These are phyloP conservation scores for Taphrina betulina DNA, from an alignment of 1,139 yeast genomes.

Conservation along the genomic window DNA sequence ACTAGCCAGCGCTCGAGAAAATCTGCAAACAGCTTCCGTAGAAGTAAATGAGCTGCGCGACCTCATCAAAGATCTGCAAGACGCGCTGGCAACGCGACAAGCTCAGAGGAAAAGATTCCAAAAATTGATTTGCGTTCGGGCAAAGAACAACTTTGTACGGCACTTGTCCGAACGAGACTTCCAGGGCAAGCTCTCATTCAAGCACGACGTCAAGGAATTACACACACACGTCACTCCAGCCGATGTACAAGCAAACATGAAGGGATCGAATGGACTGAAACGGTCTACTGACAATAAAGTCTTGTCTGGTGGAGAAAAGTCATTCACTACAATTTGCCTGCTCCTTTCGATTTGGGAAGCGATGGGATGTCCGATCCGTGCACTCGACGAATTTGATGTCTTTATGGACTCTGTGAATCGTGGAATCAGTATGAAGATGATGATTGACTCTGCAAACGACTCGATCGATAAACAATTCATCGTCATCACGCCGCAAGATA, in stretches of 20 bases:
- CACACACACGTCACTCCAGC: slow-evolving; percentile 39
- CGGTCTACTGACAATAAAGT: slow-evolving; percentile 72
- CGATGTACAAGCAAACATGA: slow-evolving; percentile 39
- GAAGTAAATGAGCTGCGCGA: slow-evolving; percentile 33
- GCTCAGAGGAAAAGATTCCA: slow-evolving; percentile 35
- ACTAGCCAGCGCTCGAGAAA: slow-evolving; percentile 28
- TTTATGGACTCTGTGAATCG: slow-evolving; percentile 95
- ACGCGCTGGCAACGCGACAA: slow-evolving; percentile 38
- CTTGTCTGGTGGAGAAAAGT: slow-evolving; percentile 94
- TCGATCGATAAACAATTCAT: slow-evolving; percentile 76
- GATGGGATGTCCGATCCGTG: slow-evolving; percentile 82
- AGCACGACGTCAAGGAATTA: slow-evolving; percentile 46
- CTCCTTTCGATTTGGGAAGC: slow-evolving; percentile 88
- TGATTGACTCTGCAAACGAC: slow-evolving; percentile 59
- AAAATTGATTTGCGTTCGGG: slow-evolving; percentile 38
- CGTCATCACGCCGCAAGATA: slow-evolving; percentile 92
- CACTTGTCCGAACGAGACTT: slow-evolving; percentile 58
- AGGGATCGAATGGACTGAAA: slow-evolving; percentile 57
- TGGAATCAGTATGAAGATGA: slow-evolving; percentile 70
- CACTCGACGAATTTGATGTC: slow-evolving; percentile 95
- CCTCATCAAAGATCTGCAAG: slow-evolving; percentile 31
- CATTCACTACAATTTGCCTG: slow-evolving; percentile 86
- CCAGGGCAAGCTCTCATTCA: slow-evolving; percentile 67
- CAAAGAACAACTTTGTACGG: slow-evolving; percentile 40
- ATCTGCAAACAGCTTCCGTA: slow-evolving; percentile 29